Base-by-base conservation (phyloP, 257 asterid species). In the Ilex aquifolium region DNA sequence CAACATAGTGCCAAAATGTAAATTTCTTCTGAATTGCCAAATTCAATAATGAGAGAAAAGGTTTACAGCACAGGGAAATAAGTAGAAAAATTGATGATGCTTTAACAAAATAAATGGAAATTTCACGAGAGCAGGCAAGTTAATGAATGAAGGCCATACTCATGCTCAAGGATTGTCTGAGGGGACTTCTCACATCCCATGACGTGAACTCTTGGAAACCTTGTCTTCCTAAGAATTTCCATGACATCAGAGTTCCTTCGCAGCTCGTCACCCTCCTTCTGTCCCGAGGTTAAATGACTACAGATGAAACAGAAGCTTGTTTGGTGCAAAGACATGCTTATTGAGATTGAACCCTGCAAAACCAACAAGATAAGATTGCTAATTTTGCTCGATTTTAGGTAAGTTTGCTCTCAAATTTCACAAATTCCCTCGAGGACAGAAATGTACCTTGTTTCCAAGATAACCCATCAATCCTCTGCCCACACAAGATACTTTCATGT, bases 381-480 rank as follows among this genome's bases (percentile, higher is more conserved):
- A 30, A n/a, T 60, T 65, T 49, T 44, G n/a, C 7, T 32, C 46
- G 64, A 27, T 36, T 61, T 30, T 6, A 54, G 31, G 54, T 36
- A 66, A 8, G 27, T 21, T 36, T 36, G 8, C 66, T 32, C 56
- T 49, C 54, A 56, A 69, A 31, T 53, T 21, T 21, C 10, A 21
- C 6, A 15, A 69, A 65, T 57, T 60, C 58, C 15, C 46, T 53
- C 27, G 74, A 61, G 51, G 44, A 61, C 16, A 68, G 31, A 10
- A 46, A 15, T 11, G 10, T 73, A 93, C 99, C 95, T 93, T 93
- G 79, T 93, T 93, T 65, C 99, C 99, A 30, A 93, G 96, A 79
- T 93, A 93, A 10, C 99, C 97, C 99, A 93, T 93, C 77, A 93
- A 73, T 63, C 99, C 99, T 79, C 99, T 78, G 14, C 99, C 99